Conservation (phyloP, 371 early-diverging fungal genomes). For the Mucor saturninus region DNA sequence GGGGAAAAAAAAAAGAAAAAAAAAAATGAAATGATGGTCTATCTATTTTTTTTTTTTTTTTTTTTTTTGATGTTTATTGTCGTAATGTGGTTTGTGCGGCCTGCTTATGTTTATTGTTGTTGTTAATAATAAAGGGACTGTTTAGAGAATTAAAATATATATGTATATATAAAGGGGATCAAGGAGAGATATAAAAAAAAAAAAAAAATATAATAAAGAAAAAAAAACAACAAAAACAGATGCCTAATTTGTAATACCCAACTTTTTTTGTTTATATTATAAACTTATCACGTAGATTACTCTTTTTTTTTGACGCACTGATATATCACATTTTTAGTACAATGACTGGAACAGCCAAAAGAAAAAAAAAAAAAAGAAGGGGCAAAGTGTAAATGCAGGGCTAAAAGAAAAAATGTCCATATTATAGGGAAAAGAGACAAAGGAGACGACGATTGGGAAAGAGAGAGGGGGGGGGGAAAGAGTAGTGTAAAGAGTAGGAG, state of each 20-base stretch:
- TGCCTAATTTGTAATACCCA: not conserved
- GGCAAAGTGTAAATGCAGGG: too few relatives aligned
- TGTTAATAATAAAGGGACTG: conserved; percentile 7
- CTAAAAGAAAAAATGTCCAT: not conserved
- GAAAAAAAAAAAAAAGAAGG: not conserved
- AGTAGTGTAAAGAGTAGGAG: not conserved
- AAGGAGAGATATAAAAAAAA: too few relatives aligned
- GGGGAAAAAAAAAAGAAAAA: conserved; percentile 2
- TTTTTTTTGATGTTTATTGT: not conserved
- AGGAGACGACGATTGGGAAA: not conserved
- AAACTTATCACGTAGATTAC: not conserved
- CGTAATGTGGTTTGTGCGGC: conserved; percentile 6
- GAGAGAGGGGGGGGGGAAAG: not conserved
- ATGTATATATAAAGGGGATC: conserved; percentile 4
- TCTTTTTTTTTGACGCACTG: not conserved
- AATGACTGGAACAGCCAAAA: not conserved
- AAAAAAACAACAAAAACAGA: too few relatives aligned
- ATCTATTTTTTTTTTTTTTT: not conserved
- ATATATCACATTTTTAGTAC: too few relatives aligned
- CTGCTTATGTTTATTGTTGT: conserved; percentile 4
- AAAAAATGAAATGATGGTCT: too few relatives aligned
- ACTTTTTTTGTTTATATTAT: too few relatives aligned
- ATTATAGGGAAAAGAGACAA: not conserved
- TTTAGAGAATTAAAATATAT: conserved; percentile 8
- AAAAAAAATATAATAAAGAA: too few relatives aligned